These are phyloP conservation scores for Castanopsis chinensis DNA, from an alignment of 306 rosid species.

Conservation along the genomic window DNA sequence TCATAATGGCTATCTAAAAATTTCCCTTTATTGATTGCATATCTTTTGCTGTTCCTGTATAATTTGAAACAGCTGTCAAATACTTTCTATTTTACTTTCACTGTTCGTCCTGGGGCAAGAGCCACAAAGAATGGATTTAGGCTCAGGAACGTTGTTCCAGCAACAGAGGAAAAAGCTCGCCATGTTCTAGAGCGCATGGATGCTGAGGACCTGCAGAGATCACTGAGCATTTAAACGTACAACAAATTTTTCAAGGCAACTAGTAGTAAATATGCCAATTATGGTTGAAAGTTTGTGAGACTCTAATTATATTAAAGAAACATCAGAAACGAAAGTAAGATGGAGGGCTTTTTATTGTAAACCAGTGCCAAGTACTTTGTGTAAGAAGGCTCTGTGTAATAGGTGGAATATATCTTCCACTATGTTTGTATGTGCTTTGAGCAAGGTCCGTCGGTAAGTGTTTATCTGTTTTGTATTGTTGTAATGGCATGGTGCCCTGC, in stretches of 20 bases:
- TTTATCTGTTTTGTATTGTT: too few relatives aligned
- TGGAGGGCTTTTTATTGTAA: too few relatives aligned
- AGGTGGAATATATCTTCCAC: too few relatives aligned
- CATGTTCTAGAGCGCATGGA: slow-evolving; percentile 77
- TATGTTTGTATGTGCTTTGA: too few relatives aligned
- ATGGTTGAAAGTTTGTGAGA: background rate
- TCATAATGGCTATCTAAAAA: background rate
- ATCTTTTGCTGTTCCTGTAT: background rate
- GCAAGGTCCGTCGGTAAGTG: too few relatives aligned
- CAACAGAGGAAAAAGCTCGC: slow-evolving; percentile 95
- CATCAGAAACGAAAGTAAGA: background rate
- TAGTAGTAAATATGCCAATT: background rate
- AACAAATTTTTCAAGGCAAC: slow-evolving; percentile 18
- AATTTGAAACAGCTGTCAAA: slow-evolving; percentile 60
- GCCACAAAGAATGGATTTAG: slow-evolving; percentile 49
- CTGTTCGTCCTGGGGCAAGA: slow-evolving; percentile 78
- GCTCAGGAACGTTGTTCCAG: slow-evolving; percentile 75
- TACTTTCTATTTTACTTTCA: slow-evolving; percentile 82
- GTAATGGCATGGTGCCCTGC: too few relatives aligned
- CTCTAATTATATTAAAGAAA: background rate
- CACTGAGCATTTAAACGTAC: background rate
- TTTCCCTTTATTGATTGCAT: background rate
- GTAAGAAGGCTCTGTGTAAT: too few relatives aligned
- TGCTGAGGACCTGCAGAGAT: slow-evolving; percentile 53
- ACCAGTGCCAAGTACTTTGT: too few relatives aligned